Evolutionary conservation across 176 grass and related monocot species (phyloP).

Genomic region (Miscanthus lutarioriparius): DNA sequence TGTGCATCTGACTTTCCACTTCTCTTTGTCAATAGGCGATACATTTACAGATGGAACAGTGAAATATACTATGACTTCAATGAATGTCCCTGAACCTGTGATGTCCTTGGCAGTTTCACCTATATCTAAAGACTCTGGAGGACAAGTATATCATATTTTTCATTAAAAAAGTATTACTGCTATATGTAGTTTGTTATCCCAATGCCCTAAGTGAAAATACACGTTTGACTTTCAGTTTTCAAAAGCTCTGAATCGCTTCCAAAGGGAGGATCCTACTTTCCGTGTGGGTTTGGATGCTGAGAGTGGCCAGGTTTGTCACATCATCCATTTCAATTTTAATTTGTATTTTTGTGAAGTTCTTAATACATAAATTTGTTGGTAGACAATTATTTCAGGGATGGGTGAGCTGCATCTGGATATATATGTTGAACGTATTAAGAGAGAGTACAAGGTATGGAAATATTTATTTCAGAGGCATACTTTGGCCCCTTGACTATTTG

Average conservation of each 20-base stretch:
- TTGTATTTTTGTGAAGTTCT: slow-evolving; percentile 18
- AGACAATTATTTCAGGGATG: slow-evolving; percentile 99
- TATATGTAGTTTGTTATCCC: slow-evolving; percentile 10
- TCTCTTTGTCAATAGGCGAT: slow-evolving; percentile 67
- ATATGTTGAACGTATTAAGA: slow-evolving; percentile 93
- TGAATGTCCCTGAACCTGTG: slow-evolving; percentile 98
- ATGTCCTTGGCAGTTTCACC: slow-evolving; percentile 97
- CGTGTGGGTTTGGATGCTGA: slow-evolving; percentile 91
- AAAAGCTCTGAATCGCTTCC: slow-evolving; percentile 95
- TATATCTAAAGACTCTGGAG: slow-evolving; percentile 98
- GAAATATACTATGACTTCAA: slow-evolving; percentile 98
- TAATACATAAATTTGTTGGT: slow-evolving; percentile 32
- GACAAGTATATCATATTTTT: slow-evolving; percentile 69
- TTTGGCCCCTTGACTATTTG: slow-evolving; percentile 9
- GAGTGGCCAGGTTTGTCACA: slow-evolving; percentile 73
- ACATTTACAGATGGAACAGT: slow-evolving; percentile 95
- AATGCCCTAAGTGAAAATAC: slow-evolving; percentile 32
- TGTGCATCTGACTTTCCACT: slow-evolving; percentile 25
- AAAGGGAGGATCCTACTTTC: slow-evolving; percentile 97
- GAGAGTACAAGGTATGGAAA: slow-evolving; percentile 85
- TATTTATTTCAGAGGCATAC: neutral
- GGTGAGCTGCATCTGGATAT: slow-evolving; percentile 99
- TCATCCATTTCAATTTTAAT: neutral
- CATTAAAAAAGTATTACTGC: slow-evolving; percentile 9
- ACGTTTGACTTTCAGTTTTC: slow-evolving; percentile 72